Base-by-base conservation (phyloP, 108 stramenopile genomes). In the Seminavis robusta region DNA sequence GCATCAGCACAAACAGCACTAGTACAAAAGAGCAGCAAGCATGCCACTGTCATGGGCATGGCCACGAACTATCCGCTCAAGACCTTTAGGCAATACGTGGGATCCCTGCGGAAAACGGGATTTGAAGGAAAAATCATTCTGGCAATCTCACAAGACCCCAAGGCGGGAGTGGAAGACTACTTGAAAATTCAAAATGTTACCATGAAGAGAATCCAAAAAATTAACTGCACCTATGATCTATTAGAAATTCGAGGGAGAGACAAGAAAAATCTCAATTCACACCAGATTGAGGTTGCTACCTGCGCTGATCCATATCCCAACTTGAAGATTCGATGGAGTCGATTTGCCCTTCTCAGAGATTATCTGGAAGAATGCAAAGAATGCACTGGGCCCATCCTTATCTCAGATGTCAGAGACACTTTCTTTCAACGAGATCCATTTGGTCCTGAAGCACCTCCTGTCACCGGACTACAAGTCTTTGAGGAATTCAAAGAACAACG, bases 351-450 rank as follows among this genome's bases (percentile, higher is more conserved):
- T 9, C 58, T 64, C 23, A 55, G 74, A 50, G 82, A 90, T 53
- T 86, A 63, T 60, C 47, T 90, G 47, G 31, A 64, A 13, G 72
- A 86, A 27, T 90, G 88, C 45, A 47, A 53, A 2, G 39, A 48
- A 1, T 90, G 88, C 50, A 85, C 84, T 16, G 88, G 84, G 33
- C 84, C 84, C 1, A 74, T 90, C 3, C 51, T 90, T 29, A 51
- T 80, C 10, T 76, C 73, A 4, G 88, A 89, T 55, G 76, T 80
- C 8, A 34, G 83, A 17, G 88, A 89, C 60, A 57, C 77, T 4
- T 66, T 68, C 40, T 88, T 88, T 45, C 87, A 88, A 42, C 23
- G 42, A n/a, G 79, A 89, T 74, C 88, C 88, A 11, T 89, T 89
- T 53, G 83, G 63, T 21, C 42, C 59, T 4, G 81, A 76, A 4